Evolutionary conservation across 2,329 filamentous ascomycete species (phyloP).

Genomic region (Kalmusia sp.): DNA sequence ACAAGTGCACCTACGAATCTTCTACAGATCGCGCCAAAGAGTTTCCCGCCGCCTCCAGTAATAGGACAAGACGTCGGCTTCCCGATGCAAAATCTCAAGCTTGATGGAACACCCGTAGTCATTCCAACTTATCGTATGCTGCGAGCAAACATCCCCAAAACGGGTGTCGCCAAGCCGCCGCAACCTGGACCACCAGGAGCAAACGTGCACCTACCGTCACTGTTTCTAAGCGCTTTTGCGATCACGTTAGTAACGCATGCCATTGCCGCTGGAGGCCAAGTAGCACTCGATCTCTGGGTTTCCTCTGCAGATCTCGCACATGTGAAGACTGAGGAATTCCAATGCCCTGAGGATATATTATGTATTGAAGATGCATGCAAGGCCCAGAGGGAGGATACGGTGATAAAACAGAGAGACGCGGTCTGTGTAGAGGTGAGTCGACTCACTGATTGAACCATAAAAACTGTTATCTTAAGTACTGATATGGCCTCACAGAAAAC

Average conservation of each 20-base stretch:
- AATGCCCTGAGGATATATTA: slow-evolving; percentile 18
- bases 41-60: slow-evolving; percentile 2
- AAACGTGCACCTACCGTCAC: neutral
- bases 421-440: slow-evolving; percentile 2
- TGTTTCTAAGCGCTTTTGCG: neutral
- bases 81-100: slow-evolving; percentile 2
- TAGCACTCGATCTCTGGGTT: slow-evolving; percentile 11
- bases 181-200: neutral
- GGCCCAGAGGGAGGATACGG: slow-evolving; percentile 7
- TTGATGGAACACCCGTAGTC: neutral
- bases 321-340: slow-evolving; percentile 16
- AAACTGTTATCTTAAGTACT: too few relatives aligned
- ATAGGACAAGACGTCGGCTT: slow-evolving; percentile 11
- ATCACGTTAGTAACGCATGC: slow-evolving; percentile 9
- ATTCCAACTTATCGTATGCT: slow-evolving; percentile 9
- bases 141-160: neutral
- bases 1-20: slow-evolving; percentile 4
- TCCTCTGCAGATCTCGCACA: slow-evolving; percentile 1
- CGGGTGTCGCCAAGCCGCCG: too few relatives aligned
- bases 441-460: too few relatives aligned
- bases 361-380: slow-evolving; percentile 16
- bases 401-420: neutral
- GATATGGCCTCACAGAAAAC: too few relatives aligned
- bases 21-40: slow-evolving; percentile 3
- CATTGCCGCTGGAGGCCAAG: slow-evolving; percentile 3